A percentile compares a stretch with the other conserved stretches of the same genome.
Conservation (phyloP, 345 rosid species). For the Pseudoturritis turrita region DNA sequence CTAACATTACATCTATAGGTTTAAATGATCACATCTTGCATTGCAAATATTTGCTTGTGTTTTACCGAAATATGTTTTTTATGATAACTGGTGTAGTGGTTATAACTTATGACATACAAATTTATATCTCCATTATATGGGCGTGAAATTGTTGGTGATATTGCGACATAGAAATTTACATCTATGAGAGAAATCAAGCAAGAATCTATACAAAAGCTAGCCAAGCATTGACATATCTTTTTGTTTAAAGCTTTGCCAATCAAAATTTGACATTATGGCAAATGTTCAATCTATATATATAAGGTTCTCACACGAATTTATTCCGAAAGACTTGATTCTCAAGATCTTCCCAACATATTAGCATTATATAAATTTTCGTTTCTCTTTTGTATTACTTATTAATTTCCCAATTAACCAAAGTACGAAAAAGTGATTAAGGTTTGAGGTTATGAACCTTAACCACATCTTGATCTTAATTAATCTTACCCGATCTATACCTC, state of each 20-base stretch:
- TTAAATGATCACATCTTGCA: not conserved
- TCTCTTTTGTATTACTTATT: constrained; percentile 6
- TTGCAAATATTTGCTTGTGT: not conserved
- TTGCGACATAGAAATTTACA: not conserved
- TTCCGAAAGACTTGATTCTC: constrained; percentile 19
- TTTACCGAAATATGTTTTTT: not conserved
- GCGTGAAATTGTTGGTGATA: not conserved
- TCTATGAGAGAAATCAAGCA: not conserved
- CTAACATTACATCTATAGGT: not conserved
- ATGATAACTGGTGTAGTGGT: not conserved
- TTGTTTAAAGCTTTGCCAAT: constrained; percentile 3
- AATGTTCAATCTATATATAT: constrained; percentile 8
- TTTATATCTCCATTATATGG: too few relatives aligned
- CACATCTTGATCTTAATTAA: constrained; percentile 5
- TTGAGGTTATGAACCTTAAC: not conserved
- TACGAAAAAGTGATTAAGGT: not conserved
- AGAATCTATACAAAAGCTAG: not conserved
- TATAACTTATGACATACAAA: too few relatives aligned
- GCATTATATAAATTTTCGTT: not conserved
- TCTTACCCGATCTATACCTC: constrained; percentile 5
- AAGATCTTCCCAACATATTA: not conserved
- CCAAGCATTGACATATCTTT: constrained; percentile 1
- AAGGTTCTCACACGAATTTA: constrained; percentile 5
- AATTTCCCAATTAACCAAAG: not conserved
- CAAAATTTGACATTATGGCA: constrained; percentile 8